Conservation (phyloP, 169 alveolate species). For the Haemoproteus tartakovskyi region DNA sequence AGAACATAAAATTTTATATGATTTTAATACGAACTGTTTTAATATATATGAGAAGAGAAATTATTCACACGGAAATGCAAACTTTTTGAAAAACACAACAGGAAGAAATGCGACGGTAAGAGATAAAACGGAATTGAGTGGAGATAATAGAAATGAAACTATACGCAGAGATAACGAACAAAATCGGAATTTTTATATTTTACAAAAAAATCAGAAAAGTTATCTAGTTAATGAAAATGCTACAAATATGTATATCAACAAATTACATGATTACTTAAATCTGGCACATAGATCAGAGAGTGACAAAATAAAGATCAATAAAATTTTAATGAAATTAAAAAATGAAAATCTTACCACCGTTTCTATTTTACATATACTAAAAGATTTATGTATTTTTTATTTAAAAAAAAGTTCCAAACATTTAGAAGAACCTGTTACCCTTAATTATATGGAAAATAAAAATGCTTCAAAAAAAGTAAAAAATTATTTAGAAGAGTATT, state of each 20-base stretch:
- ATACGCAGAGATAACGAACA: too few species aligned
- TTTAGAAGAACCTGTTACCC: constrained; percentile 2
- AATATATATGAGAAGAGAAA: too few species aligned
- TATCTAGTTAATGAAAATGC: too few species aligned
- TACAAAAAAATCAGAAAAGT: too few species aligned
- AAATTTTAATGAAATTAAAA: constrained; percentile 26
- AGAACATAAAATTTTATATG: too few species aligned
- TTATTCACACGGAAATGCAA: too few species aligned
- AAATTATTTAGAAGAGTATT: constrained; percentile 34
- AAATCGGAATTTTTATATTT: too few species aligned
- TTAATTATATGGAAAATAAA: constrained; percentile 12
- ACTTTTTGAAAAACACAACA: too few species aligned
- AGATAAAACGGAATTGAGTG: too few species aligned
- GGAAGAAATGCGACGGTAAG: too few species aligned
- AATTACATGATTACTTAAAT: constrained; percentile 46
- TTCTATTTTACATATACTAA: constrained; percentile 29
- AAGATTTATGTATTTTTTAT: constrained; percentile 26
- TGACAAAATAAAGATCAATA: constrained; percentile 45
- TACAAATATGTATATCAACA: constrained; percentile 38
- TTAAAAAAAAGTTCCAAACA: constrained; percentile 14
- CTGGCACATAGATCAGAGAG: constrained; percentile 34
- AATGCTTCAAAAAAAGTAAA: constrained; percentile 20
- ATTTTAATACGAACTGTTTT: too few species aligned
- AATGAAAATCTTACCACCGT: constrained; percentile 33
- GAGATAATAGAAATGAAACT: too few species aligned